Percentiles rank a stretch among this genome's conserved stretches.
Evolutionary conservation across 495 filamentous ascomycete species (phyloP).

Genomic region (Oidiodendron maius): DNA sequence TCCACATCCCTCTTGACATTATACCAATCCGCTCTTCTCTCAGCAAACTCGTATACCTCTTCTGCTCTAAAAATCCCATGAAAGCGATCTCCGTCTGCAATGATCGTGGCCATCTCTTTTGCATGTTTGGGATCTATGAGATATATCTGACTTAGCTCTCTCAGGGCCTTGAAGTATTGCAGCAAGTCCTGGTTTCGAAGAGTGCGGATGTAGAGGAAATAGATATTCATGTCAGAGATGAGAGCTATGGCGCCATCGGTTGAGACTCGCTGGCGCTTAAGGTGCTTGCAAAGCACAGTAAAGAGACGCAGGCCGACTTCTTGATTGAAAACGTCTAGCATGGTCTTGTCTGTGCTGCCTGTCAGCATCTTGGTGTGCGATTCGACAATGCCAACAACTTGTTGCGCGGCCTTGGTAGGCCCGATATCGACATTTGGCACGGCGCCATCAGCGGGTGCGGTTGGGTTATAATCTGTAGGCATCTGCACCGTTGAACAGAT

Average conservation of each 20-base stretch:
- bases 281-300: conserved; percentile 85
- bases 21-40: conserved; percentile 92
- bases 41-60: conserved; percentile 96
- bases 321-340: conserved; percentile 97
- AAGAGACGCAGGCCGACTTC: conserved; percentile 94
- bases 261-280: conserved; percentile 90
- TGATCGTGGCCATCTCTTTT: conserved; percentile 90
- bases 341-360: conserved; percentile 92
- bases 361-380: conserved; percentile 87
- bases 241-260: conserved; percentile 86
- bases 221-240: conserved; percentile 94
- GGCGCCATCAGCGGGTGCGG: conserved; percentile 25
- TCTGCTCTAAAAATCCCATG: conserved; percentile 88
- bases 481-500: conserved; percentile 83
- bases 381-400: conserved; percentile 77
- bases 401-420: conserved; percentile 67
- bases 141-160: conserved; percentile 93
- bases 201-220: conserved; percentile 75
- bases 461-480: conserved; percentile 86
- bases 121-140: conserved; percentile 82
- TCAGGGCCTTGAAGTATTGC: conserved; percentile 84
- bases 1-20: conserved; percentile 81
- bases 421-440: conserved; percentile 62
- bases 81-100: conserved; percentile 88
- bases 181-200: conserved; percentile 78